A percentile compares a stretch with the other conserved stretches of the same genome.
These are phyloP conservation scores for Nicotiana benthamiana DNA, from an alignment of 257 asterid genomes.

Conservation along the genomic window DNA sequence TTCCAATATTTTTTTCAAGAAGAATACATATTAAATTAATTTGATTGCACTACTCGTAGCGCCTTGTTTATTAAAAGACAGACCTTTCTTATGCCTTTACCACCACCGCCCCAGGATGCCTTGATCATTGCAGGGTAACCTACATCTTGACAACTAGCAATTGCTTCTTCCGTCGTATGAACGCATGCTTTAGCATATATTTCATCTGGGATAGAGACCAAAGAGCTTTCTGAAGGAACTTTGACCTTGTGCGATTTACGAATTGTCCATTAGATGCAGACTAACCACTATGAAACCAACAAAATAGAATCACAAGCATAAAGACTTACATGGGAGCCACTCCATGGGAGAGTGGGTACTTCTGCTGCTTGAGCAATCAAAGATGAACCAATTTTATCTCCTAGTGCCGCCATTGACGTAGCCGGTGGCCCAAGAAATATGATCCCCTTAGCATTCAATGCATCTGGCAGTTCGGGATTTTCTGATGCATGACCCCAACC, in stretches of 20 bases:
- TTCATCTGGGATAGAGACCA: constrained; percentile 76
- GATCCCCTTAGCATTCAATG: constrained; percentile 70
- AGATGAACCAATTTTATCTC: constrained; percentile 97
- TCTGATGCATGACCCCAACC: constrained; percentile 99
- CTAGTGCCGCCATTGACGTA: constrained; percentile 88
- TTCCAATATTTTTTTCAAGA: neutral
- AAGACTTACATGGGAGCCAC: constrained; percentile 85
- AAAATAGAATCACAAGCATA: constrained; percentile 12
- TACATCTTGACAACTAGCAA: constrained; percentile 90
- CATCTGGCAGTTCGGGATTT: constrained; percentile 96
- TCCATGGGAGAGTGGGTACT: constrained; percentile 99
- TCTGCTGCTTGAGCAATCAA: constrained; percentile 98
- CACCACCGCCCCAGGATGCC: constrained; percentile 99
- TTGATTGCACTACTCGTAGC: neutral
- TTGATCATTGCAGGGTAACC: constrained; percentile 99
- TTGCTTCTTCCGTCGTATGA: constrained; percentile 90
- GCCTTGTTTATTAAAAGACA: constrained; percentile 15
- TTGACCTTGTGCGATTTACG: constrained; percentile 50
- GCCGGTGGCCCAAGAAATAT: constrained; percentile 95
- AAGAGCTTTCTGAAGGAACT: constrained; percentile 66
- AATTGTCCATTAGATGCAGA: constrained; percentile 12
- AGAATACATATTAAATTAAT: neutral
- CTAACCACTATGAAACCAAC: neutral
- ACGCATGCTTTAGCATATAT: constrained; percentile 85
- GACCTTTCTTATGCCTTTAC: constrained; percentile 99